Base-by-base conservation (phyloP, 192 early-diverging fungal genomes). In the Rhizoclosmatium globosum region DNA sequence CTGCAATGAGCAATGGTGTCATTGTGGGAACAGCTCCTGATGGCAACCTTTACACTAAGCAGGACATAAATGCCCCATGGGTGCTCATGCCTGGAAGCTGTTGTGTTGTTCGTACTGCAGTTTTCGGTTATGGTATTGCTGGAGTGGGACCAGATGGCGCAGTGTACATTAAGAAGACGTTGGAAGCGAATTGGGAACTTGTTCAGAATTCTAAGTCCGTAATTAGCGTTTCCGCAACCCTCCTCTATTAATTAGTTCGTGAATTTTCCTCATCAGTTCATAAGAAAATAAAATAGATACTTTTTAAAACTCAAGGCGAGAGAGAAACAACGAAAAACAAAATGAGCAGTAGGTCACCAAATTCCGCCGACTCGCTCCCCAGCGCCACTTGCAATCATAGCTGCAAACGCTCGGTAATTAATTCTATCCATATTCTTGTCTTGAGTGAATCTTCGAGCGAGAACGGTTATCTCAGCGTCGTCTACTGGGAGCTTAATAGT, bases 331-430 rank as follows among this genome's bases (percentile, higher is more conserved):
- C n/a, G n/a, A 53, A 53, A 53, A 13, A 0, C 1, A 13, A 53
- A 53, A 13, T 53, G 6, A 7, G 50, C 6, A n/a, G n/a, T 13
- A 0, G 17, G 50, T 62, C 23, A 62, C 60, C 60, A 62, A 62
- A 62, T 62, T 7, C 60, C 60, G 1, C 60, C 60, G 38, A 23
- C 60, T 9, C 53, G 53, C 38, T 9, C 60, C 7, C 60, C 69
- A 0, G 19, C 50, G 48, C 13, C 46, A 39, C 47, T 48, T 11
- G 64, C 39, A 7, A 77, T 50, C 45, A 57, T 31, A 15, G 64
- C 62, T 2, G 82, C 80, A 64, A 88, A 73, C 43, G 79, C 82
- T 2, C 88, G 60, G 69, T 89, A 89, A 70, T 87, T 85, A 42
- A 89, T 38, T 38, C 86, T 61, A 46, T 87, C 84, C 76, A 82